phyloP scores from a whole-genome alignment of 2,329 filamentous ascomycete genomes.

The Talaromyces pinophilus region DNA sequence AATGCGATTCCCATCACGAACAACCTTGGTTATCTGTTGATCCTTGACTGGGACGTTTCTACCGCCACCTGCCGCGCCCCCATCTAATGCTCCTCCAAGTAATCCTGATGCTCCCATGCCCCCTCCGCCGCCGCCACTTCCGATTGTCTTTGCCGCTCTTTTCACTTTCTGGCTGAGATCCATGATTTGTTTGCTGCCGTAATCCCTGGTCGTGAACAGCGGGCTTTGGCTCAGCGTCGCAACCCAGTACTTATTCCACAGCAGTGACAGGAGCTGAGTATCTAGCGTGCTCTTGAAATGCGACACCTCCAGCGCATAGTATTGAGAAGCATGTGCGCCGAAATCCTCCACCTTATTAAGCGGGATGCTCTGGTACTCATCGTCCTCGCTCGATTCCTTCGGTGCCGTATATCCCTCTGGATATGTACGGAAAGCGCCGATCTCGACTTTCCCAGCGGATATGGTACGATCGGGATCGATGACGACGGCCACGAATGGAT shows the following conservation, averaged over 20 bases:
- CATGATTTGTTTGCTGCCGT: slow-evolving; percentile 85
- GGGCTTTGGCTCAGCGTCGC: slow-evolving; percentile 91
- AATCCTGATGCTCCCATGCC: slow-evolving; percentile 24
- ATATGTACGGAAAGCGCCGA: slow-evolving; percentile 92
- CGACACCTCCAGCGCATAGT: slow-evolving; percentile 88
- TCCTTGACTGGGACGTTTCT: slow-evolving; percentile 37
- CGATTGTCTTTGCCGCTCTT: slow-evolving; percentile 57
- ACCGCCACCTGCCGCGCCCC: not conserved
- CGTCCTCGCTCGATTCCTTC: slow-evolving; percentile 48
- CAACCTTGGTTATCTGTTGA: slow-evolving; percentile 54
- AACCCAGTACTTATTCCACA: slow-evolving; percentile 98
- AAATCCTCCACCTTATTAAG: slow-evolving; percentile 95
- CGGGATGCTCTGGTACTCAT: slow-evolving; percentile 64
- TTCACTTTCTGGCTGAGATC: slow-evolving; percentile 82
- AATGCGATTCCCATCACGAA: slow-evolving; percentile 59
- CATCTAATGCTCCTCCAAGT: slow-evolving; percentile 25
- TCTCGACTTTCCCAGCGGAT: slow-evolving; percentile 91
- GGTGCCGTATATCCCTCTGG: slow-evolving; percentile 69
- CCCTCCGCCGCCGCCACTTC: slow-evolving; percentile 24
- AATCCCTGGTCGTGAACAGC: slow-evolving; percentile 88
- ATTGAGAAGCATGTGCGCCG: slow-evolving; percentile 84
- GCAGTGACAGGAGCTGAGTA: slow-evolving; percentile 75
- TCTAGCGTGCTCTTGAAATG: slow-evolving; percentile 95
- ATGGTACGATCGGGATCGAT: slow-evolving; percentile 96
- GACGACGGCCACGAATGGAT: slow-evolving; percentile 93